Evolutionary conservation across 768 basidiomycete genomes (phyloP), one percentile per base, ranked within the genome.

Genomic region (Tylopilus vinaceipallidus): DNA sequence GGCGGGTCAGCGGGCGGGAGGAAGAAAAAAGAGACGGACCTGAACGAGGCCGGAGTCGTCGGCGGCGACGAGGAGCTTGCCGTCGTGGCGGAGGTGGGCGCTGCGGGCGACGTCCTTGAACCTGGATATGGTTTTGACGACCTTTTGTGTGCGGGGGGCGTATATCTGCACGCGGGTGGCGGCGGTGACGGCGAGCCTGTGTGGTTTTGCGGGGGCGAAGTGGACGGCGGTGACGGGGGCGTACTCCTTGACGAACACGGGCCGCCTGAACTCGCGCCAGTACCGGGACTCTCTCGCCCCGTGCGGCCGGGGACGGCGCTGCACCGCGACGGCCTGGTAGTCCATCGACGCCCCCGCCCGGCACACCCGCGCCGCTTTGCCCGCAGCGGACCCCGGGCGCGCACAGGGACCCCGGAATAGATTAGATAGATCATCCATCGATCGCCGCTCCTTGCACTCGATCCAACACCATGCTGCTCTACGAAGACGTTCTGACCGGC

Each of bases 241-340:
- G 65, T 95, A 95, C 74, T 98, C 92, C 71, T 97, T 98, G 67
- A 98, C 80, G 68, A 98, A 99, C 1, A 98, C 88, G 3, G 91
- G 91, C 51, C 88, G 78, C 57, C 84, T 91, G 71, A 88, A 93
- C 60, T 87, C 84, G 39, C 91, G 80, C 91, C 91, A 94, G 67
- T 89, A 83, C 56, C 87, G 75, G 3, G 88, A 88, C 68, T 94
- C 91, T 64, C 45, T 75, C 80, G 57, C 70, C 8, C 80, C 64
- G 17, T 74, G 75, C 22, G 80, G 77, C 50, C 83, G 79, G 14
- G 83, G 65, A 62, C 82, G 83, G 56, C 73, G 69, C 48, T 74
- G 72, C 47, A 90, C 75, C 52, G 85, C 71, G 47, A 88, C 81
- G 12, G 90, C 82, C 68, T 89, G 85, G 73, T 88, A 94, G 66